Conservation (phyloP, 106 monocot species). For the Amphibolis antarctica region DNA sequence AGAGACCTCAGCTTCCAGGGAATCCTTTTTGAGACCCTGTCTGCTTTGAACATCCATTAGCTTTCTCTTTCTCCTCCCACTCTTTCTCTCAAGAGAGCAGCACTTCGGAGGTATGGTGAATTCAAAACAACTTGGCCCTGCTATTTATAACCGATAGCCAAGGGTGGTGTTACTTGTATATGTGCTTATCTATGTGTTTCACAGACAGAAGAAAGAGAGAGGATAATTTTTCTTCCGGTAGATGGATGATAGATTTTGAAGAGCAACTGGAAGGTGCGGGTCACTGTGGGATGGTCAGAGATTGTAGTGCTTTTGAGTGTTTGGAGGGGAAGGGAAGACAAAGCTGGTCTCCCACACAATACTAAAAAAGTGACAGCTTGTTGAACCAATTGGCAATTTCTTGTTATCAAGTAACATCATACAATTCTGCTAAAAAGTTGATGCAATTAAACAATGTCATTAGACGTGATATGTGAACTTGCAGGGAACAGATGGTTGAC, state of each 20-base stretch:
- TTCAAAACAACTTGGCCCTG: constrained; percentile 9
- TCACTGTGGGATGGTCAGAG: constrained; percentile 41
- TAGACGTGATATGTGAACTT: not conserved
- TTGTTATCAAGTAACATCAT: not conserved
- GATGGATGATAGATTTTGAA: constrained; percentile 4
- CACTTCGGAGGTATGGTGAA: constrained; percentile 9
- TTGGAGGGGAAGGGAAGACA: constrained; percentile 15
- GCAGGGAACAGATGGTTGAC: constrained; percentile 6
- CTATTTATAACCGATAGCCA: constrained; percentile 44
- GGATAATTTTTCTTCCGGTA: constrained; percentile 1
- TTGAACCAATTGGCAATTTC: not conserved
- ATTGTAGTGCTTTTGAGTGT: constrained; percentile 26
- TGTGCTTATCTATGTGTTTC: too few species aligned
- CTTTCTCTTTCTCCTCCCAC: not conserved
- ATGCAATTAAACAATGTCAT: not conserved
- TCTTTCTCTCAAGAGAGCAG: constrained; percentile 1
- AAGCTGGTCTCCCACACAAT: constrained; percentile 21
- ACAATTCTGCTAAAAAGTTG: not conserved
- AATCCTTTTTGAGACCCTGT: constrained; percentile 29
- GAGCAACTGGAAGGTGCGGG: constrained; percentile 26
- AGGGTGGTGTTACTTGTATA: not conserved
- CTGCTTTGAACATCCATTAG: constrained; percentile 26
- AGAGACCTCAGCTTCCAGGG: constrained; percentile 28
- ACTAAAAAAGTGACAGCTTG: not conserved
- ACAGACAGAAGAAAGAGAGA: too few species aligned